Evolutionary conservation across 1,284 basidiomycete species (phyloP).

Genomic region (Puccinia coronata): DNA sequence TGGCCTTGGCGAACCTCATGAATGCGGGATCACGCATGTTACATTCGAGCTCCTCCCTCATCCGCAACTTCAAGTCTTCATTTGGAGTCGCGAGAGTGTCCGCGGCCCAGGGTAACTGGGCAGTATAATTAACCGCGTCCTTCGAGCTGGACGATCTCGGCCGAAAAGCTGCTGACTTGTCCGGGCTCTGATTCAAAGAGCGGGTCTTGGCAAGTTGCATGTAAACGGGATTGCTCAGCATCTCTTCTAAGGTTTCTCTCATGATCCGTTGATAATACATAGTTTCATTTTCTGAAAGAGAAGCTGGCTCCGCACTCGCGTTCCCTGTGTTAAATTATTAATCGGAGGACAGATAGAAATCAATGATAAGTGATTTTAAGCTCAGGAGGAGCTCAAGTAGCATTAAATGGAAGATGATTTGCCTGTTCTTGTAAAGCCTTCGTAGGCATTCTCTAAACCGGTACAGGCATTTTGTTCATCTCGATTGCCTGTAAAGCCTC

Average conservation of each 20-base stretch:
- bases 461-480: neutral
- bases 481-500: neutral
- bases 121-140: neutral
- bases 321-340: neutral
- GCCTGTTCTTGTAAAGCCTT: neutral
- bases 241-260: neutral
- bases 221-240: neutral
- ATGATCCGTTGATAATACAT: neutral
- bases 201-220: conserved; percentile 6
- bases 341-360: neutral
- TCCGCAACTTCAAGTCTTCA: neutral
- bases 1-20: neutral
- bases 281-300: neutral
- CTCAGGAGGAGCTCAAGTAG: neutral
- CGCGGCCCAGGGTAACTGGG: neutral
- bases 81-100: neutral
- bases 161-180: neutral
- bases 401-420: neutral
- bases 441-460: neutral
- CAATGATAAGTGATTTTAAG: too few species aligned
- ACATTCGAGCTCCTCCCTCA: neutral
- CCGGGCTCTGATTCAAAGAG: neutral
- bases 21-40: neutral
- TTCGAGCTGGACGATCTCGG: neutral
- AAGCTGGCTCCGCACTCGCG: too few species aligned